Evolutionary conservation across 2,329 filamentous ascomycete species (phyloP), one percentile per base, ranked within the genome.

Genomic region (Albifimbria verrucaria): DNA sequence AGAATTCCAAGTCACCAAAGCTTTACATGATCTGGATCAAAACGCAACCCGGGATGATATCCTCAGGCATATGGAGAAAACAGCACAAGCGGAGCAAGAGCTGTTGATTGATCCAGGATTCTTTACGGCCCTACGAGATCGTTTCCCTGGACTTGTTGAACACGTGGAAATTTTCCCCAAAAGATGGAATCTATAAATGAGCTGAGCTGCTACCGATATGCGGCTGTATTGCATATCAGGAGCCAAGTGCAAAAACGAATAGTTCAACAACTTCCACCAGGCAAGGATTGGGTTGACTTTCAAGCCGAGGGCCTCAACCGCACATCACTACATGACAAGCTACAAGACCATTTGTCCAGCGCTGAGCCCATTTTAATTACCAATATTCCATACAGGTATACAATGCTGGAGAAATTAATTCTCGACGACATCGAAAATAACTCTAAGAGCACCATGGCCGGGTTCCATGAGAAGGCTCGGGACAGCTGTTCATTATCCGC

Each of bases 111-210:
- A 66, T 18, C 63, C 63, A 10, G 55, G 47, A 1, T 64, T 66
- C 44, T 66, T 66, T 6, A 65, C 59, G 0, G 15, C 42, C 2
- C 48, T 66, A 7, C 3, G 20, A 20, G 49, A 18, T 18, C 53
- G 21, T 12, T 22, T 64, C 2, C 57, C 62, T 1, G 49, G 42
- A 25, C 55, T 18, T 2, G 10, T 47, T 53, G 43, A 51, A 6
- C 62, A 65, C 21, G 61, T 65, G 4, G 59, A 62, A 39, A 59
- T 66, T 41, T 7, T 65, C 0, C 61, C 62, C 7, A 66, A 65
- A 57, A 44, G 10, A 63, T 66, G 59, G 26, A 45, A 17, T 62
- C 62, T 1, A 62, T 55, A 2, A 65, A 65, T 15, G 63, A 66
- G 43, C 55, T 66, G 3, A 64, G 59, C 52, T 49, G 45, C 4